Evolutionary conservation across 176 grass and related monocot genomes (phyloP).

Genomic region (Chrysopogon serrulatus): DNA sequence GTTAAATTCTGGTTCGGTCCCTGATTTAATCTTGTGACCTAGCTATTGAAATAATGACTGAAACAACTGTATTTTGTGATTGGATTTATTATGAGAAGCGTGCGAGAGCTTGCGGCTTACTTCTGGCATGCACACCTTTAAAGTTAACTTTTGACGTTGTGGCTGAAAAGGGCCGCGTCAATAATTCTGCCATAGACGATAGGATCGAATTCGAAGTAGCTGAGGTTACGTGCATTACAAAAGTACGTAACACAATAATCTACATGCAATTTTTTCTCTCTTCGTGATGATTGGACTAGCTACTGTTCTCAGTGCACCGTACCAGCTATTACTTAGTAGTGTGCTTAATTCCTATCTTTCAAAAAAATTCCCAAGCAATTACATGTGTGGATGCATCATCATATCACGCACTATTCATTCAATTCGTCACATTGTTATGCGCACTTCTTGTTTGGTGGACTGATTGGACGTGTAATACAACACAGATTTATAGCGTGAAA

Average conservation of each 20-base stretch:
- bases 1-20: too few species aligned
- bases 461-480: slow-evolving; percentile 1
- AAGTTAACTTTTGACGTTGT: slow-evolving; percentile 24
- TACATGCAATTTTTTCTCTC: neutral
- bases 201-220: neutral
- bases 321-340: neutral
- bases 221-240: neutral
- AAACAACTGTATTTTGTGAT: neutral
- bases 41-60: neutral
- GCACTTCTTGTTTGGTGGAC: neutral
- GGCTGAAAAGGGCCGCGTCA: neutral
- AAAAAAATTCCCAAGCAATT: neutral
- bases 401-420: neutral
- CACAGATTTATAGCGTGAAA: neutral
- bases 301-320: slow-evolving; percentile 13
- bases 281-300: neutral
- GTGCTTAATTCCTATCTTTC: slow-evolving; percentile 23
- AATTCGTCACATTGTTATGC: neutral
- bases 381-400: neutral
- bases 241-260: neutral
- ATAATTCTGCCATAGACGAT: neutral
- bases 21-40: neutral
- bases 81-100: neutral
- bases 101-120: neutral
- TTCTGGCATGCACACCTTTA: neutral